Conservation (phyloP, 805 yeast genomes). For the Candida sakaeoensis region DNA sequence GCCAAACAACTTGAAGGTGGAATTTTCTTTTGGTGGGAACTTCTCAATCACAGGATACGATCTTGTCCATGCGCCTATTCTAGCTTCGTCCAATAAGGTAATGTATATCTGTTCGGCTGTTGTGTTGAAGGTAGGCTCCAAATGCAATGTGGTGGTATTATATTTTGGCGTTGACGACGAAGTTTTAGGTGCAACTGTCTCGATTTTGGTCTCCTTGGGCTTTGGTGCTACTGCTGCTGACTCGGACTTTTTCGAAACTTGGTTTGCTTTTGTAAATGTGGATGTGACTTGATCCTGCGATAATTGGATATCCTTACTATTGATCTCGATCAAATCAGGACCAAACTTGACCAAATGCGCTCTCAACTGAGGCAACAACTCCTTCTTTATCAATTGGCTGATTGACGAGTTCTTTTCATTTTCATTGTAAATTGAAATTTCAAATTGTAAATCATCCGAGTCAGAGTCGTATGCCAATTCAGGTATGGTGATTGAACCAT, state of each 20-base stretch:
- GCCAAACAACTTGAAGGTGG: conserved; percentile 71
- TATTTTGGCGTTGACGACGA: conserved; percentile 49
- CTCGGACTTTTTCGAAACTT: conserved; percentile 19
- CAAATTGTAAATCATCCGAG: conserved; percentile 80
- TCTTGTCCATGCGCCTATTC: conserved; percentile 91
- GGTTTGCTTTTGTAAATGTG: conserved; percentile 46
- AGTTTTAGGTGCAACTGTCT: conserved; percentile 6
- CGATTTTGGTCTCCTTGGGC: conserved; percentile 6
- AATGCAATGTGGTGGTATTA: conserved; percentile 75
- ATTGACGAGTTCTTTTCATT: conserved; percentile 46
- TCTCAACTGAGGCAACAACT: conserved; percentile 70
- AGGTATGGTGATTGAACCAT: conserved; percentile 80
- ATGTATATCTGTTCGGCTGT: conserved; percentile 80
- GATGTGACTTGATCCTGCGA: conserved; percentile 43
- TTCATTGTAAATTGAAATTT: conserved; percentile 61
- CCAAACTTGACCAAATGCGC: conserved; percentile 63
- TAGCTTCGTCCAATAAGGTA: conserved; percentile 70
- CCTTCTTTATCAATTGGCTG: conserved; percentile 44
- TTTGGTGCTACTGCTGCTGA: not conserved
- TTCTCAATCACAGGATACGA: conserved; percentile 56
- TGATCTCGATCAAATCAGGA: conserved; percentile 63
- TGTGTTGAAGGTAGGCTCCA: conserved; percentile 80
- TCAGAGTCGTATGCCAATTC: conserved; percentile 93
- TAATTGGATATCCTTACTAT: conserved; percentile 87
- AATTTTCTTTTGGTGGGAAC: conserved; percentile 50